Percentiles rank a stretch among this genome's conserved stretches.
phyloP scores from a whole-genome alignment of 441 rosid genomes.

The Adansonia grandidieri region DNA sequence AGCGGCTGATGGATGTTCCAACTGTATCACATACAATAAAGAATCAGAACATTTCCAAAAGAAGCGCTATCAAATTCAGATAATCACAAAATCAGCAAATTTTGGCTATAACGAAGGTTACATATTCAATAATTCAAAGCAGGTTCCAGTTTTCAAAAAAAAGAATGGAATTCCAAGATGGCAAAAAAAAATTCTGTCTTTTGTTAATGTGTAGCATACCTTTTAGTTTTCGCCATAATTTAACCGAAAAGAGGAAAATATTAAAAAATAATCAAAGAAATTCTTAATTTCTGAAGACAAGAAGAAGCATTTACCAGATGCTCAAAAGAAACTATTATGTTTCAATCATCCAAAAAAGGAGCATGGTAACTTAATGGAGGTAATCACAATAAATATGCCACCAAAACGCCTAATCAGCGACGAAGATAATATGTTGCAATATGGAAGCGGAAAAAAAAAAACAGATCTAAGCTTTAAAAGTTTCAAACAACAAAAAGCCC shows the following conservation, averaged over 20 bases:
- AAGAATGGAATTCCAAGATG: not conserved
- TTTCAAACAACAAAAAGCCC: constrained; percentile 21
- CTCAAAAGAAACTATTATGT: not conserved
- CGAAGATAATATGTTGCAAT: not conserved
- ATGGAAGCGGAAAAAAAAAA: not conserved
- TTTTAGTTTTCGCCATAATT: not conserved
- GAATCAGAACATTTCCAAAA: constrained; percentile 12
- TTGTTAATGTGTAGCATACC: not conserved
- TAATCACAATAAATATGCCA: not conserved
- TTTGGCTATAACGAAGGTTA: not conserved
- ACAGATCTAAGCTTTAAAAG: constrained; percentile 36
- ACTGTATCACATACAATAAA: constrained; percentile 2
- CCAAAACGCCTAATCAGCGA: not conserved
- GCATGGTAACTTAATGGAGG: not conserved
- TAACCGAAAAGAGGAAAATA: constrained; percentile 1
- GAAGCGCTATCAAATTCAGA: not conserved
- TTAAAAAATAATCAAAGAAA: not conserved
- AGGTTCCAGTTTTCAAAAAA: not conserved
- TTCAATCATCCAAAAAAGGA: not conserved
- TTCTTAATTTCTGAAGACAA: not conserved
- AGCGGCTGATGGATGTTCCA: not conserved
- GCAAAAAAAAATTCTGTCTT: no score
- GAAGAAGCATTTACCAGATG: not conserved
- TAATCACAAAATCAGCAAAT: not conserved
- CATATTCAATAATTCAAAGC: constrained; percentile 6